Evolutionary conservation across 148 eudicot genomes (phyloP).

Genomic region (Amaranthus hypochondriacus): DNA sequence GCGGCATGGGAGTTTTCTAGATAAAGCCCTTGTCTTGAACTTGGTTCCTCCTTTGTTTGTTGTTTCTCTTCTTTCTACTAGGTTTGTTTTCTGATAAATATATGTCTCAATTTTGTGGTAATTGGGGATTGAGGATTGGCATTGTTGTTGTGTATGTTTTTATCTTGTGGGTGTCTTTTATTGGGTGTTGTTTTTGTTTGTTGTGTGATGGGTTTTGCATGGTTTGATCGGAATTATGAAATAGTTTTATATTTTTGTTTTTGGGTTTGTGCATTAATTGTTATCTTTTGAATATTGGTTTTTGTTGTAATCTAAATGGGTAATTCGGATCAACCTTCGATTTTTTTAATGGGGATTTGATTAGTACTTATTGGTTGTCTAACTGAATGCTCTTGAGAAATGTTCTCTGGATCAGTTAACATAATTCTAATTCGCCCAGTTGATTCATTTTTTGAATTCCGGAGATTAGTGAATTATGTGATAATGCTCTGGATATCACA

Average conservation of each 20-base stretch:
- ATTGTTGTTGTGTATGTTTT: background rate
- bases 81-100: constrained; percentile 32
- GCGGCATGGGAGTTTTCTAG: constrained; percentile 89
- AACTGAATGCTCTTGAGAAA: too few relatives aligned
- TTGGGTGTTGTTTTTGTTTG: background rate
- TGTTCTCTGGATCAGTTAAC: too few relatives aligned
- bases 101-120: too few relatives aligned
- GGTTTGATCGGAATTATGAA: background rate
- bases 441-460: too few relatives aligned
- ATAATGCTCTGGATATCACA: too few relatives aligned
- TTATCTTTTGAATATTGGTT: background rate
- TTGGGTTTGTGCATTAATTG: background rate
- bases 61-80: constrained; percentile 72
- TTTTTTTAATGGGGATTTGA: background rate
- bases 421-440: too few relatives aligned
- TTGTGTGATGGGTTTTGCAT: background rate
- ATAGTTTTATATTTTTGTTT: background rate
- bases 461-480: too few relatives aligned
- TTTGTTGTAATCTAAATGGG: background rate
- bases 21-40: constrained; percentile 46
- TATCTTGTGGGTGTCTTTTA: background rate
- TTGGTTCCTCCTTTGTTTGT: constrained; percentile 71
- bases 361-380: background rate
- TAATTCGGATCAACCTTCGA: constrained; percentile 3
- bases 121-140: background rate